Evolutionary conservation across 1,284 basidiomycete species (phyloP).

Genomic region (Marasmius tenuissimus): DNA sequence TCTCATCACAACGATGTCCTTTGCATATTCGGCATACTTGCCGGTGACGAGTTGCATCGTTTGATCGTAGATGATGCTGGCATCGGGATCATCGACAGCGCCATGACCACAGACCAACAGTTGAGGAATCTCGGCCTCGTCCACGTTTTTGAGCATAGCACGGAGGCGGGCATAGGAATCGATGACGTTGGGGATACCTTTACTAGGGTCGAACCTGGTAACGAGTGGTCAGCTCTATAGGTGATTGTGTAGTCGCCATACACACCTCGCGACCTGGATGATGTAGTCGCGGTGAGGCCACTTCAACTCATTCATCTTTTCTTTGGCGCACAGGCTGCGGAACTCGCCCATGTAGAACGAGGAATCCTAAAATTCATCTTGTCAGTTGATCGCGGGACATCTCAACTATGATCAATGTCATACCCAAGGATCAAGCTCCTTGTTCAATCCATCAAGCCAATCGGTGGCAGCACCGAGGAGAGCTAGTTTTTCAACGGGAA

Average conservation of each 20-base stretch:
- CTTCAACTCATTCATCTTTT: constrained; percentile 74
- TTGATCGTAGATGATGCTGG: constrained; percentile 84
- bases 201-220: constrained; percentile 36
- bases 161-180: constrained; percentile 83
- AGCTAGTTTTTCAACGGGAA: constrained; percentile 67
- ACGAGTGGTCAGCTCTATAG: not conserved
- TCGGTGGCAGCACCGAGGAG: constrained; percentile 80
- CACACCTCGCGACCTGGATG: constrained; percentile 82
- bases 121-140: constrained; percentile 67
- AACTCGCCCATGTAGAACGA: constrained; percentile 84
- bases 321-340: constrained; percentile 68
- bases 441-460: constrained; percentile 88
- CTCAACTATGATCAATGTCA: not conserved
- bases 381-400: not conserved
- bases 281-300: constrained; percentile 84
- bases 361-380: constrained; percentile 44
- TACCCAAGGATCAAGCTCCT: constrained; percentile 67
- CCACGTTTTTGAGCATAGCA: constrained; percentile 50
- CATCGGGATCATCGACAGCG: constrained; percentile 84
- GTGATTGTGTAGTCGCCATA: not conserved
- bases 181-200: constrained; percentile 80
- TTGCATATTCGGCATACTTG: constrained; percentile 55
- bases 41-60: constrained; percentile 58
- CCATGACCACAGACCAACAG: constrained; percentile 86
- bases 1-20: constrained; percentile 78